A percentile compares a stretch with the other conserved stretches of the same genome.
These are phyloP conservation scores for Isatis lusitanica DNA, from an alignment of 441 rosid species.

Conservation along the genomic window DNA sequence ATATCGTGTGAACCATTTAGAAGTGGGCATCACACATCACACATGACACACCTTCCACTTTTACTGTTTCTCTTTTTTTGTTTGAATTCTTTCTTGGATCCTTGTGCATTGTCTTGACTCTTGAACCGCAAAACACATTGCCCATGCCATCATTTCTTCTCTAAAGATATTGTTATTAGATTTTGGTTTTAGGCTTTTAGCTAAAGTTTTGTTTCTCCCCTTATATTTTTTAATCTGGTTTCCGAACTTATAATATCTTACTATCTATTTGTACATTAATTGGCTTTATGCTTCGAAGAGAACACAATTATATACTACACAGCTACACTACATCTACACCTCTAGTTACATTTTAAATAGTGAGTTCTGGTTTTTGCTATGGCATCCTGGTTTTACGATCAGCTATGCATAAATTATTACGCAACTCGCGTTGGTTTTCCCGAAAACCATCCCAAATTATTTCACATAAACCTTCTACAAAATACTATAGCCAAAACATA, in stretches of 20 bases:
- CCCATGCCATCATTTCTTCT: slow-evolving; percentile 28
- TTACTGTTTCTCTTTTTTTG: slow-evolving; percentile 7
- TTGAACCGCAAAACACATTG: slow-evolving; percentile 18
- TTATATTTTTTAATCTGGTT: background rate
- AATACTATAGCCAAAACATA: background rate
- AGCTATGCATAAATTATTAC: background rate
- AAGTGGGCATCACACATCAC: slow-evolving; percentile 23
- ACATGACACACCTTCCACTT: slow-evolving; percentile 22
- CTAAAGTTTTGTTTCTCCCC: background rate
- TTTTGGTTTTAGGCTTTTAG: background rate
- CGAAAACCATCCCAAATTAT: background rate
- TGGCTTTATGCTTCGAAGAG: background rate
- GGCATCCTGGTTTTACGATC: background rate
- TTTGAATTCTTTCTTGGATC: slow-evolving; percentile 27
- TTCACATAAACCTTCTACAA: background rate
- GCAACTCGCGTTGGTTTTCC: background rate
- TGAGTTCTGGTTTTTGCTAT: background rate
- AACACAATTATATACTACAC: background rate
- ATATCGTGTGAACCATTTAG: background rate
- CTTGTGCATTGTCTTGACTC: slow-evolving; percentile 21
- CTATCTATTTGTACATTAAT: background rate
- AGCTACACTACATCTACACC: background rate
- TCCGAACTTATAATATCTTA: background rate
- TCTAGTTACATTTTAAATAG: background rate
- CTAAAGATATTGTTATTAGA: background rate